These are phyloP conservation scores for Vigna mungo DNA, from an alignment of 306 rosid genomes.

Conservation along the genomic window DNA sequence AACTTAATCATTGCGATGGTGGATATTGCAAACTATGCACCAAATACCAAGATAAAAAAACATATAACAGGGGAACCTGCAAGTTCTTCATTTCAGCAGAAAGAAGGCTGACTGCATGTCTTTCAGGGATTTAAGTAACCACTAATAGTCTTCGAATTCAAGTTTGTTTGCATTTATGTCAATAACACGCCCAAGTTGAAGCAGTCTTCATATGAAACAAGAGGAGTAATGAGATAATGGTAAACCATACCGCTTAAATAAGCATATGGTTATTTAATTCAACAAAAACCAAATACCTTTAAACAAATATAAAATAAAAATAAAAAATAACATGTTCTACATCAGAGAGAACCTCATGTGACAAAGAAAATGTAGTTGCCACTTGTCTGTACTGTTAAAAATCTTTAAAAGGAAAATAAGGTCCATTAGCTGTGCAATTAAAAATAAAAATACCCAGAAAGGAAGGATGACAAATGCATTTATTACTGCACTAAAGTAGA, in stretches of 20 bases:
- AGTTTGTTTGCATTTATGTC: conserved; percentile 27
- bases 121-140: conserved; percentile 32
- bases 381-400: conserved; percentile 22
- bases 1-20: conserved; percentile 17
- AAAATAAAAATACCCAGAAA: conserved; percentile 10
- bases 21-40: conserved; percentile 27
- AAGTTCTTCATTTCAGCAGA: conserved; percentile 65
- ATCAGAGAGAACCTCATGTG: conserved; percentile 27
- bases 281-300: conserved; percentile 29
- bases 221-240: conserved; percentile 26
- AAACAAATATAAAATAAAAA: conserved; percentile 16
- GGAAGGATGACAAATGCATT: conserved; percentile 30
- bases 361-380: conserved; percentile 24
- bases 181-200: conserved; percentile 15
- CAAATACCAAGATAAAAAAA: conserved; percentile 24
- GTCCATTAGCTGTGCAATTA: conserved; percentile 16
- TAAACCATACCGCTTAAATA: conserved; percentile 21
- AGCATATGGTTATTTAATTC: conserved; percentile 20
- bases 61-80: conserved; percentile 47
- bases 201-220: conserved; percentile 43
- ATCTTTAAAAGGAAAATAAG: conserved; percentile 13
- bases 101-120: conserved; percentile 52
- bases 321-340: conserved; percentile 18
- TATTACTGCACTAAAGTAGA: conserved; percentile 28
- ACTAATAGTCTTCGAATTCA: conserved; percentile 31